Percentiles rank a stretch among this genome's conserved stretches.
phyloP scores from a whole-genome alignment of 257 asterid species.

The Solanum boliviense region DNA sequence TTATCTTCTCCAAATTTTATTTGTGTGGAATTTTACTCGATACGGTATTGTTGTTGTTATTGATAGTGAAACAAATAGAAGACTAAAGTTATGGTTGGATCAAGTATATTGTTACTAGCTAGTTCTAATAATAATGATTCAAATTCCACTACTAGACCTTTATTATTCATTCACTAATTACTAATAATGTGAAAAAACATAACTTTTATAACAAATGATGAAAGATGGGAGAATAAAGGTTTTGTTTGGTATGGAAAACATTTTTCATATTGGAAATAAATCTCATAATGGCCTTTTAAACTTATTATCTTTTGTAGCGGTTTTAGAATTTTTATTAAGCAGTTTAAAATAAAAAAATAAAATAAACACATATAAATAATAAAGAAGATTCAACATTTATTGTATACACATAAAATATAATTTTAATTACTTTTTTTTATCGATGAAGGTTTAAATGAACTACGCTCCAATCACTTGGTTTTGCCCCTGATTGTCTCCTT shows the following conservation, averaged over 20 bases:
- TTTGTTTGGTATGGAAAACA: background rate
- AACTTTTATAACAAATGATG: background rate
- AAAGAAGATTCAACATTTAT: background rate
- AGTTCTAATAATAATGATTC: background rate
- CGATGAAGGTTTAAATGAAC: background rate
- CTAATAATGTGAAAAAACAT: background rate
- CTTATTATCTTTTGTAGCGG: background rate
- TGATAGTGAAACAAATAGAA: background rate
- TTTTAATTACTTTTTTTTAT: accelerated
- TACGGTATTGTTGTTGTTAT: background rate
- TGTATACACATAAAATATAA: background rate
- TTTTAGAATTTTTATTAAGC: background rate
- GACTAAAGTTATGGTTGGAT: background rate
- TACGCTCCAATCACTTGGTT: background rate
- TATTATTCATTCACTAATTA: background rate
- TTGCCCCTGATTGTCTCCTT: background rate
- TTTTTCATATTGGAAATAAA: background rate
- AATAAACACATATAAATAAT: background rate
- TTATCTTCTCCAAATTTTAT: accelerated
- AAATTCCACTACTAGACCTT: background rate
- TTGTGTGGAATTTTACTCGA: too few relatives aligned
- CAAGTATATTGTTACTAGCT: background rate
- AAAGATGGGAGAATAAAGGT: background rate
- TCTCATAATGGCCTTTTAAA: background rate
- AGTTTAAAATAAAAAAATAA: background rate